These are phyloP conservation scores for Colletotrichum sp. DNA, from an alignment of 2,329 filamentous ascomycete genomes.

Conservation along the genomic window DNA sequence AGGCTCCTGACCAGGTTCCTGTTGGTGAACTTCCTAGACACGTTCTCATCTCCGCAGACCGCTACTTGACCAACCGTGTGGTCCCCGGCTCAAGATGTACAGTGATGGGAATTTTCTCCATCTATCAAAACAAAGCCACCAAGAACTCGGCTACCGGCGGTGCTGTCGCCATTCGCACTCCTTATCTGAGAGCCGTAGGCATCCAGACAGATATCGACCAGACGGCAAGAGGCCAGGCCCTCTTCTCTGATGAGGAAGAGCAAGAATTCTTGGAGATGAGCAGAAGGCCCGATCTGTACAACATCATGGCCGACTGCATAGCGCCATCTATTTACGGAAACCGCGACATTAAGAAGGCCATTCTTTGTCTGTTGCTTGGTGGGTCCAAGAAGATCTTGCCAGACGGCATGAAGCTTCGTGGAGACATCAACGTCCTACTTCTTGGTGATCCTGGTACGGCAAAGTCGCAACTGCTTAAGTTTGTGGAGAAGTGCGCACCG, in stretches of 20 bases:
- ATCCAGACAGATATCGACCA: conserved; percentile 92
- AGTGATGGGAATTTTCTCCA: conserved; percentile 96
- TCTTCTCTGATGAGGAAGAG: conserved; percentile 94
- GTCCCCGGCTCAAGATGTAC: conserved; percentile 95
- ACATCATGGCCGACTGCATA: conserved; percentile 87
- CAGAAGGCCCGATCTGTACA: conserved; percentile 89
- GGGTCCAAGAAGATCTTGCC: conserved; percentile 98
- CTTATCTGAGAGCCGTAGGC: conserved; percentile 90
- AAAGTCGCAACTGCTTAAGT: conserved; percentile 96
- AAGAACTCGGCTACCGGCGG: conserved; percentile 76
- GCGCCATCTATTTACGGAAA: conserved; percentile 98
- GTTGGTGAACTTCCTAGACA: conserved; percentile 95
- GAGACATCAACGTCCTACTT: conserved; percentile 96
- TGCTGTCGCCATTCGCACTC: conserved; percentile 93
- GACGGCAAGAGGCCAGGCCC: conserved; percentile 81
- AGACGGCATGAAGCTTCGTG: conserved; percentile 96
- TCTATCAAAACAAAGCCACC: conserved; percentile 90
- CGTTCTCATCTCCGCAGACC: conserved; percentile 94
- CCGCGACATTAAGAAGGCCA: conserved; percentile 94
- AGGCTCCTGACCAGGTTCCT: conserved; percentile 95
- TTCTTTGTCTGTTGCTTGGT: conserved; percentile 89
- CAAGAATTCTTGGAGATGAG: conserved; percentile 95
- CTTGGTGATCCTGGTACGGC: conserved; percentile 98
- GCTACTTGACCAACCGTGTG: conserved; percentile 93
- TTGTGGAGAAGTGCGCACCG: conserved; percentile 93